These are phyloP conservation scores for Cryphonectria nitschkei DNA, from an alignment of 2,329 filamentous ascomycete species.

Conservation along the genomic window DNA sequence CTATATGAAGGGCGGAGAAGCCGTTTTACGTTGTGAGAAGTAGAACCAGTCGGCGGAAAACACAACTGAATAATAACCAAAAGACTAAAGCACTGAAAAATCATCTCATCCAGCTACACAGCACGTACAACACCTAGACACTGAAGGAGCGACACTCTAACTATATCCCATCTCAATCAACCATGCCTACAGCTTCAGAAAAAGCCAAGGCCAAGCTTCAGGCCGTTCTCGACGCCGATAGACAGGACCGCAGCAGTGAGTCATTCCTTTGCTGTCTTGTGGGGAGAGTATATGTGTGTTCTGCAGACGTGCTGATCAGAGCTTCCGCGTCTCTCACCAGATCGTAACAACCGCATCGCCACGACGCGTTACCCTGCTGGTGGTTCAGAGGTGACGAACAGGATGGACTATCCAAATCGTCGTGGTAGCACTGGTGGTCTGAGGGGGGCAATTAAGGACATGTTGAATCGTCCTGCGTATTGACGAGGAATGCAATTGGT, in stretches of 20 bases:
- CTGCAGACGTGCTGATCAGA: background rate
- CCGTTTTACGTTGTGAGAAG: background rate
- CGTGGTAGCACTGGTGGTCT: background rate
- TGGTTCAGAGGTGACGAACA: slow-evolving; percentile 9
- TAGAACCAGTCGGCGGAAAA: background rate
- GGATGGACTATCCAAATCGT: slow-evolving; percentile 6
- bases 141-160: background rate
- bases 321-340: background rate
- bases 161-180: background rate
- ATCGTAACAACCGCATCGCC: background rate
- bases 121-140: background rate
- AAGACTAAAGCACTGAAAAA: background rate
- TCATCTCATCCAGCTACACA: background rate
- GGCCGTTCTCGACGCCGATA: background rate
- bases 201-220: slow-evolving; percentile 2
- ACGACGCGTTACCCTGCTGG: slow-evolving; percentile 1
- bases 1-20: background rate
- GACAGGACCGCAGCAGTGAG: slow-evolving; percentile 6
- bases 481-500: background rate
- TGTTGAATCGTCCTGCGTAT: slow-evolving; percentile 9
- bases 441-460: slow-evolving; percentile 1
- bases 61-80: background rate
- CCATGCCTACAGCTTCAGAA: slow-evolving; percentile 1
- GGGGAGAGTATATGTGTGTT: background rate
- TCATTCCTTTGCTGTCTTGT: background rate